A percentile compares a stretch with the other conserved stretches of the same genome.
Evolutionary conservation across 2,329 filamentous ascomycete genomes (phyloP).

Genomic region (Fusarium mangiferae): DNA sequence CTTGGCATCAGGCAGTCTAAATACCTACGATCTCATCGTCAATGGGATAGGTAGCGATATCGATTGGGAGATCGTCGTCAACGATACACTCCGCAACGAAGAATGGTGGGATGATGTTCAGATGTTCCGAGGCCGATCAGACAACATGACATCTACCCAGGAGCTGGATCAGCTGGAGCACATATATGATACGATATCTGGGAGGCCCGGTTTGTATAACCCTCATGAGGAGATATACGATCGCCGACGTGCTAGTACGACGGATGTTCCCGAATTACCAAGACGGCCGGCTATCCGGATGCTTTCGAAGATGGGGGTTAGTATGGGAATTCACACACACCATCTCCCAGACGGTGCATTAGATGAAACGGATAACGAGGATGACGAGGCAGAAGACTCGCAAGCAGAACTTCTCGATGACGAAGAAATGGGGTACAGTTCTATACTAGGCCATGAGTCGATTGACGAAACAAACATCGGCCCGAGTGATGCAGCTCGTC

Average conservation of each 20-base stretch:
- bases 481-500: conserved; percentile 22
- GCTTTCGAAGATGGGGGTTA: conserved; percentile 69
- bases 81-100: conserved; percentile 74
- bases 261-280: conserved; percentile 70
- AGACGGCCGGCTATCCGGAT: conserved; percentile 66
- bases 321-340: conserved; percentile 80
- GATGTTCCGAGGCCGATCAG: conserved; percentile 57
- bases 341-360: conserved; percentile 73
- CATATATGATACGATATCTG: conserved; percentile 56
- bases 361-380: conserved; percentile 50
- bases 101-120: conserved; percentile 87
- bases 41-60: conserved; percentile 71
- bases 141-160: conserved; percentile 53
- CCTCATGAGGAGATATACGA: conserved; percentile 51
- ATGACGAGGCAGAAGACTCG: conserved; percentile 48
- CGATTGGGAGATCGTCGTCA: conserved; percentile 69
- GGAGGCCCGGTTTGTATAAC: conserved; percentile 56
- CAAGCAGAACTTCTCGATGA: conserved; percentile 46
- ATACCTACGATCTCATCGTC: conserved; percentile 81
- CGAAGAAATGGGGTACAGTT: conserved; percentile 43
- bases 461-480: conserved; percentile 45
- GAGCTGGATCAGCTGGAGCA: conserved; percentile 57
- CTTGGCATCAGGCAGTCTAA: conserved; percentile 77
- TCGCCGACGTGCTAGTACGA: conserved; percentile 59
- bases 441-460: conserved; percentile 37